A percentile compares a stretch with the other conserved stretches of the same genome.
Conservation (phyloP, 2,329 filamentous ascomycete genomes). For the Hypoxylon sp. region DNA sequence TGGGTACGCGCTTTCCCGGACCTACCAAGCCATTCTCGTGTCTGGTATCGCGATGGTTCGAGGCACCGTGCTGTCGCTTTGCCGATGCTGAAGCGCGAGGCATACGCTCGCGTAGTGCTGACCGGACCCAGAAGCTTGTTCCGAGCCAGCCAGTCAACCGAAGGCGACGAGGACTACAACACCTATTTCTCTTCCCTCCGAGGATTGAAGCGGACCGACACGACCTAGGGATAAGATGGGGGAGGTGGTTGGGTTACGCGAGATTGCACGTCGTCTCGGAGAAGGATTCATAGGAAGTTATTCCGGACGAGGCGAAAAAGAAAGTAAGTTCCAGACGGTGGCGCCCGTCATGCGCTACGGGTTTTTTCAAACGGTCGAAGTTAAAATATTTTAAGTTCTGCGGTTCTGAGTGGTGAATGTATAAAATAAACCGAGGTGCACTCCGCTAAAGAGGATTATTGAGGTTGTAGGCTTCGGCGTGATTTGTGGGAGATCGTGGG, state of each 20-base stretch:
- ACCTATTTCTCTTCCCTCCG: slow-evolving; percentile 27
- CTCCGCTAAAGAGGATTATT: slow-evolving; percentile 13
- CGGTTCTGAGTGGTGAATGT: slow-evolving; percentile 1
- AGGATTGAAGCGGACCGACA: slow-evolving; percentile 5
- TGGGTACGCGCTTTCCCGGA: slow-evolving; percentile 72
- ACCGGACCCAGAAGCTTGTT: slow-evolving; percentile 59
- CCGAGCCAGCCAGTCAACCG: slow-evolving; percentile 58
- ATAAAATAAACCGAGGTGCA: slow-evolving; percentile 18
- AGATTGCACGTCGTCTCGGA: slow-evolving; percentile 18
- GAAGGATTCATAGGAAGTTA: slow-evolving; percentile 40
- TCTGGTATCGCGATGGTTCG: slow-evolving; percentile 76
- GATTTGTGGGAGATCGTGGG: slow-evolving; percentile 33
- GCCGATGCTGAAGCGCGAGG: slow-evolving; percentile 69
- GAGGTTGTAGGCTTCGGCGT: slow-evolving; percentile 11
- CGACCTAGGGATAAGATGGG: slow-evolving; percentile 14
- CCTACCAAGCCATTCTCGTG: slow-evolving; percentile 91
- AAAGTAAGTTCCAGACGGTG: slow-evolving; percentile 13
- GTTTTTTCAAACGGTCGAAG: slow-evolving; percentile 11
- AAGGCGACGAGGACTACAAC: slow-evolving; percentile 43
- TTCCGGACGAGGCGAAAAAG: slow-evolving; percentile 27
- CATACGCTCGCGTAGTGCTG: slow-evolving; percentile 63
- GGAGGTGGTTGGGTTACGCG: slow-evolving; percentile 22
- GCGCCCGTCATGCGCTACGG: slow-evolving; percentile 31
- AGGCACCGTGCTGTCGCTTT: slow-evolving; percentile 72
- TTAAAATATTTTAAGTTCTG: slow-evolving; percentile 21